These are phyloP conservation scores for Russula sp. DNA, from an alignment of 768 basidiomycete species.

Conservation along the genomic window DNA sequence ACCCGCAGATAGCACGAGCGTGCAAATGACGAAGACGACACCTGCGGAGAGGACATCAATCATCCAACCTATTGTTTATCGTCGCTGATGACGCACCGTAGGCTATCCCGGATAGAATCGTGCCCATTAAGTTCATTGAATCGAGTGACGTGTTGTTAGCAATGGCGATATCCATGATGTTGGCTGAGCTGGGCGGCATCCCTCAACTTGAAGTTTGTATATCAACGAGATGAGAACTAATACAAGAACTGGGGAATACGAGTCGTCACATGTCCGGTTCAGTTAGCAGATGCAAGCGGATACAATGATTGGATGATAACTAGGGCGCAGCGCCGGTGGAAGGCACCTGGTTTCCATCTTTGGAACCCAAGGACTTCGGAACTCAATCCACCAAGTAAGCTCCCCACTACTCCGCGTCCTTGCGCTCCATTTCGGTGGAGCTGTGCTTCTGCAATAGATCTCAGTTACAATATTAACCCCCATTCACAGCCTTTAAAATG, in stretches of 20 bases:
- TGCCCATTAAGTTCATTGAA: conserved; percentile 24
- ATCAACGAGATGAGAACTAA: background rate
- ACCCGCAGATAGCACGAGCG: conserved; percentile 3
- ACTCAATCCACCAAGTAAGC: background rate
- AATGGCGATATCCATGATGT: conserved; percentile 4
- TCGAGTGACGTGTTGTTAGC: conserved; percentile 7
- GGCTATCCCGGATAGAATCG: conserved; percentile 25
- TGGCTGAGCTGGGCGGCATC: background rate
- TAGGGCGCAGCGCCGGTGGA: too few species aligned
- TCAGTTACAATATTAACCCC: background rate
- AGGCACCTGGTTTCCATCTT: background rate
- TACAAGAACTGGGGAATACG: conserved; percentile 21
- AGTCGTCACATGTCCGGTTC: background rate
- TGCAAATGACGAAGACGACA: conserved; percentile 21
- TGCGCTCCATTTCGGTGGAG: background rate
- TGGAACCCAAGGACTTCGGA: background rate
- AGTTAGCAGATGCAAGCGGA: background rate
- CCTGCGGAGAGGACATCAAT: conserved; percentile 16
- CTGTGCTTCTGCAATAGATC: background rate
- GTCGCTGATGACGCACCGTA: conserved; percentile 25
- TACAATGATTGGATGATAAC: background rate
- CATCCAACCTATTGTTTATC: background rate
- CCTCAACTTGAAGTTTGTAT: conserved; percentile 3
- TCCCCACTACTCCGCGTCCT: conserved; percentile 2
- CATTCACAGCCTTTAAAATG: background rate